Evolutionary conservation across 495 filamentous ascomycete species (phyloP), one percentile per base, ranked within the genome.

Genomic region (Penicillium malachiteum): DNA sequence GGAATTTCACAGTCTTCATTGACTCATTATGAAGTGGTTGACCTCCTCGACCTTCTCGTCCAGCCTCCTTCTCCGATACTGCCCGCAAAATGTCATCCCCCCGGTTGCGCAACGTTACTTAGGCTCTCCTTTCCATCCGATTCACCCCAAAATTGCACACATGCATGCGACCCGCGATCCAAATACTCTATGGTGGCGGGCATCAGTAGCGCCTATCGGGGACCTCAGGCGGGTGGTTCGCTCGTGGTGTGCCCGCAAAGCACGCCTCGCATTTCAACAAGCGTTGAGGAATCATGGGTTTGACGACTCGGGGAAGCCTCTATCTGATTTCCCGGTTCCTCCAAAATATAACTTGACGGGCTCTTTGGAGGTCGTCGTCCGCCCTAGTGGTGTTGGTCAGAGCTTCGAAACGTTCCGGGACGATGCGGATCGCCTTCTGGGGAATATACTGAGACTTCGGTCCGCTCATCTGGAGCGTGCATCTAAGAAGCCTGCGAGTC

Each of bases 261-360:
- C 84, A 9, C 67, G 74, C 33, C 61, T 70, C 16, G 86, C 86
- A 0, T 73, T 92, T 37, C 57, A 56, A 47, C 72, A 81, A 45
- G 81, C 79, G 14, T 69, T 92, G 57, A 75, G 68, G 54, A 75
- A 66, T 33, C 74, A 68, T 46, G 86, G 86, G 1, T 85, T 79
- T 57, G 79, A 83, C 62, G 48, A 58, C n/a, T 57, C 78, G 18
- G 87, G 87, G 16, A 75, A 58, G 31, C 59, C 57, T 3, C 50
- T 75, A 11, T 26, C 35, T 12, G 33, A 37, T 26, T 33, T 21
- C 7, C 17, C 42, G 1, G 30, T 12, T 9, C 13, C 38, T 12
- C 48, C 26, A 1, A 38, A 45, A 9, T 44, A 55, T 7, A 35
- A 56, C 17, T 14, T 76, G 18, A 61, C 35, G 13, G 73, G 73